Conservation (phyloP, 306 rosid species). For the Notholithocarpus densiflorus region DNA sequence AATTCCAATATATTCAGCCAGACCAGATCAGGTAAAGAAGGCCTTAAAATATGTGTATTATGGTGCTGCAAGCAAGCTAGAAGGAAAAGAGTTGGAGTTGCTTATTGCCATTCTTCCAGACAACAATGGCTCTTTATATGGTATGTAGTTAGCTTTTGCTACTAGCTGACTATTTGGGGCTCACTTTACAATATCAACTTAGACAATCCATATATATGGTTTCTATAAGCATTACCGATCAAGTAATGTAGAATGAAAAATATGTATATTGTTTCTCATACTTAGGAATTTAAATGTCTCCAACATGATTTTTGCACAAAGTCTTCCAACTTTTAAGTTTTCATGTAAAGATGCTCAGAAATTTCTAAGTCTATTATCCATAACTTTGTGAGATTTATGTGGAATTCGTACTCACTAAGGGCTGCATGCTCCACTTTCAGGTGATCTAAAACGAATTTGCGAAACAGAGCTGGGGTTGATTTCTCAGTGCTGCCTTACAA, state of each 20-base stretch:
- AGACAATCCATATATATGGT: background rate
- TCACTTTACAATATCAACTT: background rate
- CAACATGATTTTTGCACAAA: background rate
- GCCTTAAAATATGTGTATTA: slow-evolving; percentile 41
- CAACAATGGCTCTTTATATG: slow-evolving; percentile 48
- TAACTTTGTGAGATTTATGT: background rate
- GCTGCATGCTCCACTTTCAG: slow-evolving; percentile 27
- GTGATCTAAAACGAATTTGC: slow-evolving; percentile 70
- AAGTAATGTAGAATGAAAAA: background rate
- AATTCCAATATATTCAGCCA: slow-evolving; percentile 34
- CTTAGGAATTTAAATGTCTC: background rate
- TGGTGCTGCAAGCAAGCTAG: slow-evolving; percentile 35
- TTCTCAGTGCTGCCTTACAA: slow-evolving; percentile 70
- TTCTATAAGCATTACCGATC: background rate
- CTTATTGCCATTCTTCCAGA: slow-evolving; percentile 54
- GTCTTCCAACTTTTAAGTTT: background rate
- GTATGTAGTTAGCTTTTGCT: slow-evolving; percentile 22
- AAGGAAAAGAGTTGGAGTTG: slow-evolving; percentile 49
- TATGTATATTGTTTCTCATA: background rate
- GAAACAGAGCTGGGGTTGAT: slow-evolving; percentile 67
- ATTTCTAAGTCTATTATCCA: background rate
- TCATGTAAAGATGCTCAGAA: background rate
- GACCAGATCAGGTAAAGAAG: slow-evolving; percentile 51
- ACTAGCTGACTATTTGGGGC: background rate
- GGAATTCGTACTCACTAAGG: slow-evolving; percentile 5